Evolutionary conservation across 176 grass and related monocot species (phyloP).

Genomic region (Oropetium thomaeum): DNA sequence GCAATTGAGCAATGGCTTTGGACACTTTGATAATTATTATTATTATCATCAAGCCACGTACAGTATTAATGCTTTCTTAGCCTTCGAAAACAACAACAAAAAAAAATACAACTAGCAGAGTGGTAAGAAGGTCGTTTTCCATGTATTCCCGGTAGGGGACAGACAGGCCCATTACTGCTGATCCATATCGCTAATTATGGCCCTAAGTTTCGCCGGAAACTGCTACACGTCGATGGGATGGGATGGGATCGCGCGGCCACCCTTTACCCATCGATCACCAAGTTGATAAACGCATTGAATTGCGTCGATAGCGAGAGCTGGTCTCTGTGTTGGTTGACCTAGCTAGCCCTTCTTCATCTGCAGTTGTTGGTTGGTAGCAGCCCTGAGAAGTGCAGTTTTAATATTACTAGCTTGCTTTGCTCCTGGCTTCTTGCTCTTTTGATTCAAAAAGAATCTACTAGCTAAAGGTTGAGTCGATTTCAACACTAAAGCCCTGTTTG

Average conservation of each 20-base stretch:
- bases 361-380: not conserved
- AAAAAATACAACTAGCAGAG: too few species aligned
- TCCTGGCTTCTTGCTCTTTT: too few species aligned
- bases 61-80: too few species aligned
- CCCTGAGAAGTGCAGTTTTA: not conserved
- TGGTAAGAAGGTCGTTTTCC: too few species aligned
- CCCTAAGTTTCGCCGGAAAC: not conserved
- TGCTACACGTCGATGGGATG: not conserved
- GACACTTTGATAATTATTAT: too few species aligned
- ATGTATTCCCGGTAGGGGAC: not conserved
- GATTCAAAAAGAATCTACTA: too few species aligned
- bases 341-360: not conserved
- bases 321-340: not conserved
- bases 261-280: not conserved
- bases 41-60: too few species aligned
- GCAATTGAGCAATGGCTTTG: too few species aligned
- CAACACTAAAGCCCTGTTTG: too few species aligned
- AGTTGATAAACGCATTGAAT: constrained; percentile 23
- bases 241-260: not conserved
- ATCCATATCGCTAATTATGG: not conserved
- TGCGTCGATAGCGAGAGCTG: not conserved
- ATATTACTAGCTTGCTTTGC: too few species aligned
- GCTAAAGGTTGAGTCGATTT: too few species aligned
- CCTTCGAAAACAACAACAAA: too few species aligned
- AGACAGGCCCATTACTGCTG: not conserved